Percentiles rank a stretch among this genome's conserved stretches.
Conservation (phyloP, 352 stramenopile genomes). For the Lagenidium sp. region DNA sequence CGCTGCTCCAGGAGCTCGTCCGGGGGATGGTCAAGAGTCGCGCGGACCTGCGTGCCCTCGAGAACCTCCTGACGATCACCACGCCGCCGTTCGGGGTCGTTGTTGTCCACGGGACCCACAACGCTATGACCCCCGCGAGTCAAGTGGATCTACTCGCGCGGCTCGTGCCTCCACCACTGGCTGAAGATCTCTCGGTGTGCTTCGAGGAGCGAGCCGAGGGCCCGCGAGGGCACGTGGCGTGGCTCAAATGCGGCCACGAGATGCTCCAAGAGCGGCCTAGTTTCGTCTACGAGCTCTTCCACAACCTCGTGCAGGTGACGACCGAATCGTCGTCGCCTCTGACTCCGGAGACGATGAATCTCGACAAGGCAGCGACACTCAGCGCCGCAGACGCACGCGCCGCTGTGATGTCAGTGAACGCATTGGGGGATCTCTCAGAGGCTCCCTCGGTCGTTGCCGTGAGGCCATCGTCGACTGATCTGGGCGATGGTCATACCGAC, state of each 20-base stretch:
- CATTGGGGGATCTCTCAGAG: too few species aligned
- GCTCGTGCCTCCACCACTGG: too few species aligned
- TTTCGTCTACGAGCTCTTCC: conserved; percentile 49
- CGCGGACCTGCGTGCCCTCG: conserved; percentile 6
- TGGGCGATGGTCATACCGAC: too few species aligned
- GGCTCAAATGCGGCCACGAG: conserved; percentile 74
- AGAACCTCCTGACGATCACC: conserved; percentile 19
- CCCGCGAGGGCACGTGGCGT: too few species aligned
- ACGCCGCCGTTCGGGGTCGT: conserved; percentile 33
- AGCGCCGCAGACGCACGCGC: background rate
- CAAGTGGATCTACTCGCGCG: background rate
- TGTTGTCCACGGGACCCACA: conserved; percentile 49
- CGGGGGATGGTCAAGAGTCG: conserved; percentile 36
- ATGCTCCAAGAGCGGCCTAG: conserved; percentile 45
- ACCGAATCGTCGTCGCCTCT: too few species aligned
- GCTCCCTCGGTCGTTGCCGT: too few species aligned
- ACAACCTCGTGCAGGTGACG: conserved; percentile 31
- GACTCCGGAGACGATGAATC: too few species aligned
- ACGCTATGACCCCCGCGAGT: conserved; percentile 23
- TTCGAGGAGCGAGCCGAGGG: background rate
- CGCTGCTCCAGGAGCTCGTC: conserved; percentile 27
- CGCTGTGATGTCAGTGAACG: background rate
- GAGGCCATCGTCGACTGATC: too few species aligned
- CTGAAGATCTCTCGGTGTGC: background rate
- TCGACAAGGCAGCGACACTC: too few species aligned